Evolutionary conservation across 2,329 filamentous ascomycete genomes (phyloP), one percentile per base, ranked within the genome.

Genomic region (Clarireedia monteithiana): DNA sequence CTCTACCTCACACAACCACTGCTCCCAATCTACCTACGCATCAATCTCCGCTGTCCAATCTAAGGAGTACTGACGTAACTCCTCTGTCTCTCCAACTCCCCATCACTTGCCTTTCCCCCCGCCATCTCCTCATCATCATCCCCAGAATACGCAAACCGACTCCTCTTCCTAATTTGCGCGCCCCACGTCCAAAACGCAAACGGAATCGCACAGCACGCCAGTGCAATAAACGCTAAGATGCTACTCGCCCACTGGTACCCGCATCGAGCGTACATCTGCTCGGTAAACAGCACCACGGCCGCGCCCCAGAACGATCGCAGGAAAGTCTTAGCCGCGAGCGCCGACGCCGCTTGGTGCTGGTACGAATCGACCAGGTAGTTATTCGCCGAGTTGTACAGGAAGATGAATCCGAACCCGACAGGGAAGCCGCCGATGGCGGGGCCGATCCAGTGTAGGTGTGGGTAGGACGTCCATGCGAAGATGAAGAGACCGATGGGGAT

Each of bases 141-240:
- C 1, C 78, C 79, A n/a, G 71, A 73, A 59, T 89, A 95, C 0
- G 90, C 90, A 67, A 83, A 95, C 70, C 82, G 86, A 65, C 84
- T 88, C 57, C 77, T 75, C 55, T 74, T 75, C 5, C 90, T 77
- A 62, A 95, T 95, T 5, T 70, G 69, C 15, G 83, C 88, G 3
- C 90, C 90, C 63, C 82, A 89, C 66, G 76, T 82, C 76, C 86
- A 95, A 72, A 96, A 95, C 26, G 89, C 70, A 68, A 85, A 95
- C 0, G 90, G 90, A 62, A 95, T 95, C 0, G 77, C 81, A 69
- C 89, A 95, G 73, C 89, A 95, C 0, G 81, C 85, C 5, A 95
- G 73, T 15, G 79, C 82, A 62, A 95, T 77, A 63, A 91, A 91
- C 0, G 80, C 88, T 7, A 94, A 73, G 9, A 94, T 75, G 0